Conservation (phyloP, 2,329 filamentous ascomycete species). For the Magnaporthiopsis rhizophila region DNA sequence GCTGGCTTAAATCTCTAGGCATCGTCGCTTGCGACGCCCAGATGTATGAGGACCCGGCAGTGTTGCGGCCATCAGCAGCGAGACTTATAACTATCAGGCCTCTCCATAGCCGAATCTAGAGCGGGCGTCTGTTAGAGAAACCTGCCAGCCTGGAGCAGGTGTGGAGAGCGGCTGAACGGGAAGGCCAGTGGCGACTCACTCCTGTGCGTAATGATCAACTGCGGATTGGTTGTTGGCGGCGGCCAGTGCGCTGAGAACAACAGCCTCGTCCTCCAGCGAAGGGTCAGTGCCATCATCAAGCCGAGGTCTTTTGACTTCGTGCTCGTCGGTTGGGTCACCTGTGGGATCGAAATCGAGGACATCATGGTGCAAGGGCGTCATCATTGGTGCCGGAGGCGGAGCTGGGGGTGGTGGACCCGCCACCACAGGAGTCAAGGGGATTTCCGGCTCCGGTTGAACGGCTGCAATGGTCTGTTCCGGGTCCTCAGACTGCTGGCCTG, state of each 20-base stretch:
- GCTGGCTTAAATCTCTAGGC: background rate
- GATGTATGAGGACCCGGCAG: background rate
- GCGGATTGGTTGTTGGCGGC: slow-evolving; percentile 30
- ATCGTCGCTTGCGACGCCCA: background rate
- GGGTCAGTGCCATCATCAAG: slow-evolving; percentile 27
- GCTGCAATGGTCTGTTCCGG: slow-evolving; percentile 1
- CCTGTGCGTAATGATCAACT: slow-evolving; percentile 30
- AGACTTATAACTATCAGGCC: background rate
- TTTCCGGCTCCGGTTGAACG: slow-evolving; percentile 2
- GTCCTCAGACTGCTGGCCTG: slow-evolving; percentile 12
- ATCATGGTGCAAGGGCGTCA: slow-evolving; percentile 16
- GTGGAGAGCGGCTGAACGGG: background rate
- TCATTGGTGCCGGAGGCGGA: slow-evolving; percentile 10
- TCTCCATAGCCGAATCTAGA: background rate
- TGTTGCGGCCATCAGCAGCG: background rate
- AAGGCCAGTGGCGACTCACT: slow-evolving; percentile 26
- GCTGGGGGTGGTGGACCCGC: slow-evolving; percentile 7
- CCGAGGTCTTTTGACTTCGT: slow-evolving; percentile 31
- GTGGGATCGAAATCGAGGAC: slow-evolving; percentile 21
- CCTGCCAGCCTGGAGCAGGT: background rate
- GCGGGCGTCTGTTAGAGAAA: background rate
- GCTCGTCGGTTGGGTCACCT: slow-evolving; percentile 22
- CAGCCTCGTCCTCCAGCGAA: slow-evolving; percentile 37
- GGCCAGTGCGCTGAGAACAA: slow-evolving; percentile 33
- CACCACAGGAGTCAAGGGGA: background rate